Conservation (phyloP, 1,284 basidiomycete genomes). For the Fomitopsis schrenkii region DNA sequence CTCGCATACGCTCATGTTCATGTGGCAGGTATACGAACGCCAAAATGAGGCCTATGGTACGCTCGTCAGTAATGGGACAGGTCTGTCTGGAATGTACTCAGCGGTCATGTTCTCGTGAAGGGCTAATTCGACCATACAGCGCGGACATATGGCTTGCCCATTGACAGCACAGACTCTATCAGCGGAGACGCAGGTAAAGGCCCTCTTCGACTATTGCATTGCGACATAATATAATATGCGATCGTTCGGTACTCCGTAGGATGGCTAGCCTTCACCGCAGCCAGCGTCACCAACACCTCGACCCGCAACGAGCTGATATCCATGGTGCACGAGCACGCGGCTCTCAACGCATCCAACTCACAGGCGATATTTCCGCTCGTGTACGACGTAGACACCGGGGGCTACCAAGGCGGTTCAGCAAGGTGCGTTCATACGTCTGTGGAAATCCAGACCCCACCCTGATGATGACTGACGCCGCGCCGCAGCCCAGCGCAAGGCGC, state of each 20-base stretch:
- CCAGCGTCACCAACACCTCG: constrained; percentile 12
- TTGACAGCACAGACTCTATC: constrained; percentile 11
- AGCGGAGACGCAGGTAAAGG: neutral
- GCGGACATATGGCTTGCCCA: constrained; percentile 10
- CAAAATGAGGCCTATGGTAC: constrained; percentile 12
- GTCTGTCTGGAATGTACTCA: neutral
- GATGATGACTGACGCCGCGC: neutral
- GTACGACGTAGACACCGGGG: constrained; percentile 14
- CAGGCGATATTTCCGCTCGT: constrained; percentile 13
- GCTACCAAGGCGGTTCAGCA: constrained; percentile 6
- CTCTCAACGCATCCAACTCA: constrained; percentile 14
- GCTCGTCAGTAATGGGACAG: neutral
- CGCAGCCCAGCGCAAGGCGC: constrained; percentile 17
- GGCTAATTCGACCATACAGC: neutral
- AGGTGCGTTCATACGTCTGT: constrained; percentile 8
- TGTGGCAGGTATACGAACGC: constrained; percentile 10
- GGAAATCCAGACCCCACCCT: no score
- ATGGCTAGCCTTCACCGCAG: constrained; percentile 23
- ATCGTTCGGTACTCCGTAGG: constrained; percentile 6
- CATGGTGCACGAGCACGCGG: constrained; percentile 16
- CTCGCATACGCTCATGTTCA: neutral
- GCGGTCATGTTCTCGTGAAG: neutral
- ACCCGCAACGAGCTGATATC: constrained; percentile 18
- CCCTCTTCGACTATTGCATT: neutral
- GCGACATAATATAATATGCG: neutral